Evolutionary conservation across 352 stramenopile genomes (phyloP).

Genomic region (Peronospora destructor): DNA sequence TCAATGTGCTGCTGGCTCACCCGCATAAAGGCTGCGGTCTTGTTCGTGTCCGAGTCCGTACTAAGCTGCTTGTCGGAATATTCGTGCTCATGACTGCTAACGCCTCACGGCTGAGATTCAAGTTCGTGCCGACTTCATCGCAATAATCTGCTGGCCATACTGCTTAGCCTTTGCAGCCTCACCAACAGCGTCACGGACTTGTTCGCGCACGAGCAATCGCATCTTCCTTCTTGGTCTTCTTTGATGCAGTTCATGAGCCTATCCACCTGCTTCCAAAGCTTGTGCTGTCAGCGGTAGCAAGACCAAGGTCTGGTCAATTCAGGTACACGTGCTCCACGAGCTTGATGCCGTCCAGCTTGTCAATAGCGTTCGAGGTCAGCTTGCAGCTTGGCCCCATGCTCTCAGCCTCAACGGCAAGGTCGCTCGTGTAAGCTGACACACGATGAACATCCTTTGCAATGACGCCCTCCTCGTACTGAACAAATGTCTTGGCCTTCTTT

Average conservation of each 20-base stretch:
- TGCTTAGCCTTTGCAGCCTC: constrained; percentile 55
- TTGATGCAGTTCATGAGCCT: constrained; percentile 68
- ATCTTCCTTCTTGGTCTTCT: constrained; percentile 74
- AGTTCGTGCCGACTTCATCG: constrained; percentile 89
- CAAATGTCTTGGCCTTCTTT: constrained; percentile 93
- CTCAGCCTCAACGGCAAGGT: constrained; percentile 83
- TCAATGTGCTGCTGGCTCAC: constrained; percentile 79
- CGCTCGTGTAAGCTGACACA: constrained; percentile 91
- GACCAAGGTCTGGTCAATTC: constrained; percentile 85
- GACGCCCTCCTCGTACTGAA: constrained; percentile 93
- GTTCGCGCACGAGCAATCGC: constrained; percentile 61
- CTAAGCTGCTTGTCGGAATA: constrained; percentile 83
- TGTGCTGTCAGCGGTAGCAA: constrained; percentile 88
- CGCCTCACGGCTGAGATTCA: constrained; percentile 92
- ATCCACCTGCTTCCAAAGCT: constrained; percentile 68
- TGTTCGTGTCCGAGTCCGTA: constrained; percentile 87
- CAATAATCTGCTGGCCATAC: constrained; percentile 57
- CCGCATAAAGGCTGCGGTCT: constrained; percentile 90
- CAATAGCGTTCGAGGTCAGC: constrained; percentile 67
- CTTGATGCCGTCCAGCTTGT: constrained; percentile 58
- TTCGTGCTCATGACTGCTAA: constrained; percentile 86
- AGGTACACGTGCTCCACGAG: constrained; percentile 85
- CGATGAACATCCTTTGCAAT: constrained; percentile 96
- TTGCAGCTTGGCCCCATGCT: constrained; percentile 76
- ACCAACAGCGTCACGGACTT: constrained; percentile 51